Evolutionary conservation across 768 basidiomycete genomes (phyloP).

Genomic region (Boletus pseudo-olivaceus): DNA sequence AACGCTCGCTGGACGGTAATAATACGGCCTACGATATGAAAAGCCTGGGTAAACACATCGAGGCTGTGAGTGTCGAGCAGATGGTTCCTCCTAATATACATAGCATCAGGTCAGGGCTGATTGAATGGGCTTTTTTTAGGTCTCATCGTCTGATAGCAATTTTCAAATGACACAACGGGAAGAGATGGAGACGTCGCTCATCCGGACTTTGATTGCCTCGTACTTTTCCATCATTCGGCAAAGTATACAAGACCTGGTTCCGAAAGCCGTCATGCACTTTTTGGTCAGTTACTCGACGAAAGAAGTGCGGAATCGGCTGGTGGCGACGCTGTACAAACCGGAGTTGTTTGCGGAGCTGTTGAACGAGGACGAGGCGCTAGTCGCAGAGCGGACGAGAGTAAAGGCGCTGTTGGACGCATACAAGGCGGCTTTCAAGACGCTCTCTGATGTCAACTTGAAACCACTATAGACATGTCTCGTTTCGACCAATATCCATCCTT

Average conservation of each 20-base stretch:
- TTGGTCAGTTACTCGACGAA: slow-evolving; percentile 96
- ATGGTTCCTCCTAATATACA: neutral
- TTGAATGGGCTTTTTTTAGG: slow-evolving; percentile 29
- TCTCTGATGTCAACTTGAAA: slow-evolving; percentile 80
- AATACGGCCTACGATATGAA: slow-evolving; percentile 97
- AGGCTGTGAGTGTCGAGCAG: slow-evolving; percentile 67
- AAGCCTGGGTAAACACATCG: slow-evolving; percentile 95
- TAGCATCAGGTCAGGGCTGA: slow-evolving; percentile 13
- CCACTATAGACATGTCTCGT: slow-evolving; percentile 38
- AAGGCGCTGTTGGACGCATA: slow-evolving; percentile 96
- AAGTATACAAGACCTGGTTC: slow-evolving; percentile 94
- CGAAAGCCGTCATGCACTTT: slow-evolving; percentile 98
- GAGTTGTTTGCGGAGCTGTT: slow-evolving; percentile 87
- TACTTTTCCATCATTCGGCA: slow-evolving; percentile 97
- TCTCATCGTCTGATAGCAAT: slow-evolving; percentile 58
- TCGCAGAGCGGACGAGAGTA: slow-evolving; percentile 88
- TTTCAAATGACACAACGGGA: slow-evolving; percentile 71
- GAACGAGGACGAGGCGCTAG: slow-evolving; percentile 93
- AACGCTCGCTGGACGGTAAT: slow-evolving; percentile 65
- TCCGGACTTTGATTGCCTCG: slow-evolving; percentile 89
- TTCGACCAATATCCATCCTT: neutral
- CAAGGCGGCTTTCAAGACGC: slow-evolving; percentile 86
- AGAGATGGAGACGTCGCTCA: slow-evolving; percentile 95
- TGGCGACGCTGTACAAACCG: slow-evolving; percentile 93
- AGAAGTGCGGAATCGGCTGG: slow-evolving; percentile 93